Conservation (phyloP, 1,139 yeast genomes). For the Hemisphaericaspora subhashii region DNA sequence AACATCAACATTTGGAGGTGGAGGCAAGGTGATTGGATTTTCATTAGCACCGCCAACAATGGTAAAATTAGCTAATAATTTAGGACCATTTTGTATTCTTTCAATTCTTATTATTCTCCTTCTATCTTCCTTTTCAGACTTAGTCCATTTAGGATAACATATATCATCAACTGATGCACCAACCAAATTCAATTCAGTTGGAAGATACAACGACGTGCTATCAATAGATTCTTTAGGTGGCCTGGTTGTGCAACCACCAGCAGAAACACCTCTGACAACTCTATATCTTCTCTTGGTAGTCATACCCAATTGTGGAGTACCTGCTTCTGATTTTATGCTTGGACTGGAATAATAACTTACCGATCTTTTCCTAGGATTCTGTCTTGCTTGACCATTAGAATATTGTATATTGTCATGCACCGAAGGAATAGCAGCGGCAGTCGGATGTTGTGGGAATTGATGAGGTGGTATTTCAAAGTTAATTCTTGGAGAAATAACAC, state of each 20-base stretch:
- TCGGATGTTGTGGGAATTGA: neutral
- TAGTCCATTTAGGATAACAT: conserved; percentile 52
- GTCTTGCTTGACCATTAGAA: neutral
- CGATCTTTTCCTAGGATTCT: neutral
- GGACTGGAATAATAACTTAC: conserved; percentile 1
- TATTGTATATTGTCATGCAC: neutral
- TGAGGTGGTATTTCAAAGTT: conserved; percentile 6
- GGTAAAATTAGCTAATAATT: conserved; percentile 47
- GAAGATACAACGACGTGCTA: conserved; percentile 36
- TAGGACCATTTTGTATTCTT: conserved; percentile 49
- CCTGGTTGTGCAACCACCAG: conserved; percentile 57
- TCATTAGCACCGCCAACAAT: conserved; percentile 55
- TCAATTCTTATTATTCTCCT: conserved; percentile 61
- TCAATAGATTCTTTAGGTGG: conserved; percentile 50
- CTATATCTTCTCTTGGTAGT: conserved; percentile 28
- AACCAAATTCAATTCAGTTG: conserved; percentile 45
- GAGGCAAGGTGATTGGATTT: conserved; percentile 40
- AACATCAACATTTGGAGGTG: conserved; percentile 43
- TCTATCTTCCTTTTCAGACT: conserved; percentile 45
- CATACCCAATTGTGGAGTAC: conserved; percentile 1
- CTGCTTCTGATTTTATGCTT: conserved; percentile 1
- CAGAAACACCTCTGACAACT: conserved; percentile 56
- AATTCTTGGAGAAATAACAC: conserved; percentile 3
- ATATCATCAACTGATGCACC: conserved; percentile 49
- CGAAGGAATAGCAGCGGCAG: neutral